Evolutionary conservation across 2,329 filamentous ascomycete genomes (phyloP).

Genomic region (Chrysosporium keratinophilum): DNA sequence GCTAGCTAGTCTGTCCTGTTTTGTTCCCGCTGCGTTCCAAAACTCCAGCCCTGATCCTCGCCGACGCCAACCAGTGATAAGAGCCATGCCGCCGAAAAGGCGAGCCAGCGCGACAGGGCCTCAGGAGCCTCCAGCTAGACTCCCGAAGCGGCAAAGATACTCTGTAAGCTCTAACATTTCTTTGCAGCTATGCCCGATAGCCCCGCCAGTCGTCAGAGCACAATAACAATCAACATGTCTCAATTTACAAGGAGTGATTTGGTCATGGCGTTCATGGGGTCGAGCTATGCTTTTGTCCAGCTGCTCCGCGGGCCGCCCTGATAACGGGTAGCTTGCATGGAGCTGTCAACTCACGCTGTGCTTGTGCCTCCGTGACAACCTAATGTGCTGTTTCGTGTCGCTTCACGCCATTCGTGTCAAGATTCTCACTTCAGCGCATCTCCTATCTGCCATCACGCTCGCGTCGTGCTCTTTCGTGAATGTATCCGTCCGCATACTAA

Average conservation of each 20-base stretch:
- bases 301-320: background rate
- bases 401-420: background rate
- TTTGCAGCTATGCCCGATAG: background rate
- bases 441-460: background rate
- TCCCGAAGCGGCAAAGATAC: constrained; percentile 16
- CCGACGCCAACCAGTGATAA: constrained; percentile 12
- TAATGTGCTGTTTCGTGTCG: background rate
- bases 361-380: background rate
- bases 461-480: background rate
- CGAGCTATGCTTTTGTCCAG: background rate
- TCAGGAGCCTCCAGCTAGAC: constrained; percentile 13
- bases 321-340: background rate
- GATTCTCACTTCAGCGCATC: background rate
- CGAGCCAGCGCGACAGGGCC: constrained; percentile 40
- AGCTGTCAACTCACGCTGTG: background rate
- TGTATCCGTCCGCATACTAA: background rate
- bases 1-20: background rate
- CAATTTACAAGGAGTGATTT: background rate
- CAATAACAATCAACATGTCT: background rate
- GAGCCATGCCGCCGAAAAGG: constrained; percentile 23
- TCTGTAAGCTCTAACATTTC: constrained; percentile 15
- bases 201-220: background rate
- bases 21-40: background rate
- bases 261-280: background rate
- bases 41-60: constrained; percentile 11